Percentiles rank a stretch among this genome's conserved stretches.
Conservation (phyloP, 306 rosid genomes). For the Vicia sativa region DNA sequence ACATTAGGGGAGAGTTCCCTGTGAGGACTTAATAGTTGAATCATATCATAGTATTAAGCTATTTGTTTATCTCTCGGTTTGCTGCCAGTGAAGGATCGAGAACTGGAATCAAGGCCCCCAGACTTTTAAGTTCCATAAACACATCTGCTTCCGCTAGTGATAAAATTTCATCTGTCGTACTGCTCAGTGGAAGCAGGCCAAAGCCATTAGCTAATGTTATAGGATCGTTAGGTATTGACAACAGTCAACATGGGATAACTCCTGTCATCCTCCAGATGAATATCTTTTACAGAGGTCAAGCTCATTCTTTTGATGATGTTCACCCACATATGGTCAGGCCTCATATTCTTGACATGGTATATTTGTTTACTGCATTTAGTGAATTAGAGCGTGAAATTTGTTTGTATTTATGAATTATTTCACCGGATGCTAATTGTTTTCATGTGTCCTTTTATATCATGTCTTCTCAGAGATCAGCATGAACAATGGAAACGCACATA, state of each 20-base stretch:
- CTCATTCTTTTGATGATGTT: conserved; percentile 96
- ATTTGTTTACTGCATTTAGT: conserved; percentile 18
- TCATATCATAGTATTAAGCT: too few species aligned
- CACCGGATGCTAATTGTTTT: conserved; percentile 78
- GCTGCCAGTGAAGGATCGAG: conserved; percentile 99
- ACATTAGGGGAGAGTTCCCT: too few species aligned
- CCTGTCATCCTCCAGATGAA: conserved; percentile 89
- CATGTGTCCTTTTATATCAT: conserved; percentile 74
- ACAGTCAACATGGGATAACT: conserved; percentile 71
- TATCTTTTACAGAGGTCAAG: conserved; percentile 96
- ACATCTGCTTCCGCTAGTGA: conserved; percentile 57
- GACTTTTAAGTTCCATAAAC: conserved; percentile 70
- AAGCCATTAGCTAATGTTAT: conserved; percentile 52
- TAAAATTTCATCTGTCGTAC: conserved; percentile 56
- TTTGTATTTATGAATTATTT: conserved; percentile 36
- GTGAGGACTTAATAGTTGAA: too few species aligned
- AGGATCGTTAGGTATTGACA: conserved; percentile 54
- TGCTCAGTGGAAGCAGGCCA: conserved; percentile 64
- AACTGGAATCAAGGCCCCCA: conserved; percentile 91
- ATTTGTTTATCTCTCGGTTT: conserved; percentile 74
- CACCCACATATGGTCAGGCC: conserved; percentile 85
- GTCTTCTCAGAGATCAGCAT: conserved; percentile 79
- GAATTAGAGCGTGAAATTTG: conserved; percentile 18
- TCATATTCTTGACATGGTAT: conserved; percentile 32
- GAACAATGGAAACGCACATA: conserved; percentile 71